These are phyloP conservation scores for Trichoderma asperelloides DNA, from an alignment of 495 filamentous ascomycete genomes.

Conservation along the genomic window DNA sequence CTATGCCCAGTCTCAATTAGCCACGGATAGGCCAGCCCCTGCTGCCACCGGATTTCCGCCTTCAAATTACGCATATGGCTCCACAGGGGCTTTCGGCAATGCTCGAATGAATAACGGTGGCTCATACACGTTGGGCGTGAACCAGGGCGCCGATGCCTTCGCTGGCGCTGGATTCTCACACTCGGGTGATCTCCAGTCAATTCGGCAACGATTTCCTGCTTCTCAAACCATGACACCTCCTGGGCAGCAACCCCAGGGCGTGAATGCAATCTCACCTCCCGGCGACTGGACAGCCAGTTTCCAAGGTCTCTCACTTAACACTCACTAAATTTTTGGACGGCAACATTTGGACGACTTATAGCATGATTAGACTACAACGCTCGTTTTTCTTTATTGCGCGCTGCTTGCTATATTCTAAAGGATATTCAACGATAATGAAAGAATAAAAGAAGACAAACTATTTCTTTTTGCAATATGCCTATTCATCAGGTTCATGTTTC, in stretches of 20 bases:
- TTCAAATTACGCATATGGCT: neutral
- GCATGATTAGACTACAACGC: slow-evolving; percentile 5
- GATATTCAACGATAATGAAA: neutral
- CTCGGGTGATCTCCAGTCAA: neutral
- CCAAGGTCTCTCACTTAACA: slow-evolving; percentile 45
- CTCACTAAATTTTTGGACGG: slow-evolving; percentile 24
- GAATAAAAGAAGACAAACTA: slow-evolving; percentile 1
- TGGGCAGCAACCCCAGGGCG: slow-evolving; percentile 31
- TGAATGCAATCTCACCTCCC: slow-evolving; percentile 26
- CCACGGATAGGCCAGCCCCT: neutral
- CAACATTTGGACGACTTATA: neutral
- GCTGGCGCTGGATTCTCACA: neutral
- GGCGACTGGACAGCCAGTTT: slow-evolving; percentile 39
- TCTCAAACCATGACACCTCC: slow-evolving; percentile 10
- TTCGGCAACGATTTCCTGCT: neutral
- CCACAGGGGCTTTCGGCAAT: slow-evolving; percentile 6
- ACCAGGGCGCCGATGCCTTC: slow-evolving; percentile 22
- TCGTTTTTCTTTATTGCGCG: neutral
- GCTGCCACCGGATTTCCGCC: neutral
- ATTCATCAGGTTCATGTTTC: neutral
- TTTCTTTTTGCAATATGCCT: slow-evolving; percentile 6
- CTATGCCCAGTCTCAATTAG: neutral
- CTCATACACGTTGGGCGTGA: slow-evolving; percentile 29
- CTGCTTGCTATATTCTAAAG: neutral
- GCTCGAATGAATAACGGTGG: slow-evolving; percentile 22